A percentile compares a stretch with the other conserved stretches of the same genome.
These are phyloP conservation scores for Hippophae tibetana DNA, from an alignment of 306 rosid genomes.

Conservation along the genomic window DNA sequence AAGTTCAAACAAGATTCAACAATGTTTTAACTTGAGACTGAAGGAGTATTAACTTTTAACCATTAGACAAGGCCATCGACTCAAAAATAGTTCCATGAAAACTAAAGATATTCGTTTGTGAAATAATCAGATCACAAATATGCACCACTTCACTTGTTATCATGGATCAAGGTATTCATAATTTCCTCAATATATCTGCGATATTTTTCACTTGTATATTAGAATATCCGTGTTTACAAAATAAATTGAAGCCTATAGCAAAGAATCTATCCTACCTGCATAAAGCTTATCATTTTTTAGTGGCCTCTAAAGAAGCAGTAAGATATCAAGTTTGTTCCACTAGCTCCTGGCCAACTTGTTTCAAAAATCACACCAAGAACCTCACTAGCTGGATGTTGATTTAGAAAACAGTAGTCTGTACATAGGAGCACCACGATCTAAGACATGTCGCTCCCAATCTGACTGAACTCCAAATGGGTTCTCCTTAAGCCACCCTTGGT, in stretches of 20 bases:
- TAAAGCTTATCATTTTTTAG: too few species aligned
- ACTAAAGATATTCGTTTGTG: too few species aligned
- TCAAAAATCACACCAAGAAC: constrained; percentile 8
- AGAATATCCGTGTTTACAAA: not conserved
- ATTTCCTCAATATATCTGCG: too few species aligned
- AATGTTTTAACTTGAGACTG: too few species aligned
- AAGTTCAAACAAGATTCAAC: too few species aligned
- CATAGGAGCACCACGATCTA: constrained; percentile 68
- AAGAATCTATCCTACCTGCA: not conserved
- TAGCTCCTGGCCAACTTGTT: constrained; percentile 9
- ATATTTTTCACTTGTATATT: too few species aligned
- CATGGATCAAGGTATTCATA: too few species aligned
- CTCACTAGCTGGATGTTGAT: constrained; percentile 22
- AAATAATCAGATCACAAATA: too few species aligned
- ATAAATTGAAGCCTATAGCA: not conserved
- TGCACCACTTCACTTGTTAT: too few species aligned
- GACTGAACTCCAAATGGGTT: constrained; percentile 72
- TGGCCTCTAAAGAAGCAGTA: constrained; percentile 1
- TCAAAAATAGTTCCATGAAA: too few species aligned
- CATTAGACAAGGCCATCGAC: too few species aligned
- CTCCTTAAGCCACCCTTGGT: constrained; percentile 62
- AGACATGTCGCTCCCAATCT: constrained; percentile 83
- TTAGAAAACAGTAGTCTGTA: constrained; percentile 63
- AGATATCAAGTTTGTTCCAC: constrained; percentile 1
- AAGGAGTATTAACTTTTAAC: too few species aligned